Evolutionary conservation across 2,329 filamentous ascomycete species (phyloP), one percentile per base, ranked within the genome.

Genomic region (Penicillium sp.): DNA sequence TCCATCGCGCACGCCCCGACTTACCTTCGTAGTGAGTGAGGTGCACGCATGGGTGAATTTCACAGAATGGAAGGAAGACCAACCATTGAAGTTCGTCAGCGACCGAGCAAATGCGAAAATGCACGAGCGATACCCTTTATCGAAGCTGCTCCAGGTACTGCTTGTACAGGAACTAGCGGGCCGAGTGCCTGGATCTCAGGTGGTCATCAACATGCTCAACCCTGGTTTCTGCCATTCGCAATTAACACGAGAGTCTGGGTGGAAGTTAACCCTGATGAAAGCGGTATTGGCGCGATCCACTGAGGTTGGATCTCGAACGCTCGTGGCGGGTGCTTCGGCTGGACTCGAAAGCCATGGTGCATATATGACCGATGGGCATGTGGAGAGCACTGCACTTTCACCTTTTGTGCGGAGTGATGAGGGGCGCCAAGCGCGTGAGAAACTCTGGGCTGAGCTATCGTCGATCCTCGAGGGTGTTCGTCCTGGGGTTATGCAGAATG

Each of bases 161-260:
- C 56, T 67, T n/a, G 67, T 75, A 10, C 74, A 78, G 18, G 72
- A 76, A 47, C 61, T 79, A 25, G 73, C 68, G 9, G 53, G 65
- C 5, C 64, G 67, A 7, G 55, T 71, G 0, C 50, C 56, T 12
- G 58, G 65, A 38, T 60, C 61, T 2, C 59, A 66, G 3, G 77
- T 84, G 38, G 76, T 77, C 1, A 60, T 85, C 54, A 84, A 82
- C 61, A 72, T 73, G 56, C 57, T 81, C 21, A 82, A 81, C 53
- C 82, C 82, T 0, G 82, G 82, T 1, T 69, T 80, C 31, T 84
- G 82, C 63, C 72, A 80, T 39, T 78, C 78, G 0, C 69, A 76
- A 25, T 68, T 85, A 1, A 62, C 59, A 6, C 71, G 80, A 2
- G 75, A 81, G 0, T 27, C 48, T 0, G 38, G 58, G 1, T 49